A percentile compares a stretch with the other conserved stretches of the same genome.
phyloP scores from a whole-genome alignment of 2,329 filamentous ascomycete genomes.

The Cytospora piceae region DNA sequence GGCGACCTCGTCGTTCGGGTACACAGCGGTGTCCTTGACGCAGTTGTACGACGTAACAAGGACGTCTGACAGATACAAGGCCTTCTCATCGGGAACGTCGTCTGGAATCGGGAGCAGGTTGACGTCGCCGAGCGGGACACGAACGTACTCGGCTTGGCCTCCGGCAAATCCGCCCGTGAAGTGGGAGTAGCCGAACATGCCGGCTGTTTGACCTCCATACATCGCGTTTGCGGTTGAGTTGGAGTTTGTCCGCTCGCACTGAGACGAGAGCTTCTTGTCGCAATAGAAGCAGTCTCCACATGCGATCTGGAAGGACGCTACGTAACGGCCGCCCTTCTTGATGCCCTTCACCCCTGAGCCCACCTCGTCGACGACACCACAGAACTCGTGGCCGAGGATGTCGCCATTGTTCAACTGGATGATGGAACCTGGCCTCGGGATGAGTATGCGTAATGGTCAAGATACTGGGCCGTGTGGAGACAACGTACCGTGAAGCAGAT shows the following conservation, averaged over 20 bases:
- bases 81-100: constrained; percentile 83
- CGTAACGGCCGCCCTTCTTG: constrained; percentile 69
- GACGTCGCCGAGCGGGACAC: constrained; percentile 78
- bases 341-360: constrained; percentile 59
- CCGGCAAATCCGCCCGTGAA: constrained; percentile 88
- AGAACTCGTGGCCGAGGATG: constrained; percentile 68
- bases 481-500: constrained; percentile 54
- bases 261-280: constrained; percentile 74
- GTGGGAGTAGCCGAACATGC: constrained; percentile 74
- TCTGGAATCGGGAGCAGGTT: constrained; percentile 81
- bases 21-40: constrained; percentile 83
- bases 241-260: constrained; percentile 79
- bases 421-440: constrained; percentile 44
- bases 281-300: constrained; percentile 76
- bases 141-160: constrained; percentile 84
- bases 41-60: constrained; percentile 78
- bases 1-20: constrained; percentile 75
- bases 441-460: not conserved
- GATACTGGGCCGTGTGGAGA: not conserved
- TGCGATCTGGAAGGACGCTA: constrained; percentile 86
- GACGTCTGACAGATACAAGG: constrained; percentile 79
- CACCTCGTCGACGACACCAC: constrained; percentile 57
- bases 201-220: constrained; percentile 78
- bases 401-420: constrained; percentile 66
- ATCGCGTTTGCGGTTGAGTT: constrained; percentile 73